Percentiles rank a stretch among this genome's conserved stretches.
Conservation (phyloP, 441 rosid species). For the Gossypium laxum region DNA sequence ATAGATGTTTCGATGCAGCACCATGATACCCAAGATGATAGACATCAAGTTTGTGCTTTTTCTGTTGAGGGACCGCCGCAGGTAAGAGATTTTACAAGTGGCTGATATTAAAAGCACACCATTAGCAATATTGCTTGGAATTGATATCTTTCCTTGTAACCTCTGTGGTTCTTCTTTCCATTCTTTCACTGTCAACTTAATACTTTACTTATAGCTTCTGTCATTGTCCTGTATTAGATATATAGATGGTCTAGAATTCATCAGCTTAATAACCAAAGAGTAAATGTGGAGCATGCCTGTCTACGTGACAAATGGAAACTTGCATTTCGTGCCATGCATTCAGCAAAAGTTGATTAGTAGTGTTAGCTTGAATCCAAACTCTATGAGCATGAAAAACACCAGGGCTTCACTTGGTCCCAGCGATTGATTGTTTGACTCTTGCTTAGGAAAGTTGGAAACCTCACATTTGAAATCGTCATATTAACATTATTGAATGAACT, state of each 20-base stretch:
- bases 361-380: neutral
- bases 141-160: neutral
- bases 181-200: neutral
- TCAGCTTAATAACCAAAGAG: neutral
- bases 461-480: neutral
- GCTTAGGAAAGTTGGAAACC: neutral
- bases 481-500: slow-evolving; percentile 25
- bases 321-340: neutral
- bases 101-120: slow-evolving; percentile 10
- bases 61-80: neutral
- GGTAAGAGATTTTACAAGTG: slow-evolving; percentile 9
- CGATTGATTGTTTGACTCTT: neutral
- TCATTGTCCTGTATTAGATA: neutral
- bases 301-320: neutral
- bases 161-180: neutral
- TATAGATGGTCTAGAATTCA: neutral
- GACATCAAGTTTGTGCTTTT: neutral
- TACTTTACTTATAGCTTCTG: neutral
- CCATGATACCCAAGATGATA: neutral
- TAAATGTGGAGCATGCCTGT: neutral
- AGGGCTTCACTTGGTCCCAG: neutral
- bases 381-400: neutral
- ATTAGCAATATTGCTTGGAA: neutral
- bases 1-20: neutral
- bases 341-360: neutral